Base-by-base conservation (phyloP, 257 asterid species). In the Capsicum chinense region DNA sequence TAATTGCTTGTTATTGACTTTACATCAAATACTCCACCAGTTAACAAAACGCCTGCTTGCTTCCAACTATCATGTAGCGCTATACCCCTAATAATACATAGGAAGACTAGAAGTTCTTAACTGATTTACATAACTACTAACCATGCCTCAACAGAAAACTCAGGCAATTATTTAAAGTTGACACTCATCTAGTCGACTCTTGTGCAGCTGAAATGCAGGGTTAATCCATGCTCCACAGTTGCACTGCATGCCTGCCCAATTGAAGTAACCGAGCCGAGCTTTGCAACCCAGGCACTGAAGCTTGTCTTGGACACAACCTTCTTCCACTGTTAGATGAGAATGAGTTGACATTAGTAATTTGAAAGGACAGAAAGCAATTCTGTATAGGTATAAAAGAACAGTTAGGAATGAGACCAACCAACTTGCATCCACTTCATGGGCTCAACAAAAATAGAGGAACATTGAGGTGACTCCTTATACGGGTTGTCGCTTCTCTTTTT, bases 181-280 rank as follows among this genome's bases (percentile, higher is more conserved):
- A 80, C 93, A 92, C 88, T 94, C 97, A 68, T 94, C 99, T 16
- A 95, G 21, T 42, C 99, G 95, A 71, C 90, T 93, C 83, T 93
- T 95, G 89, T 94, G 98, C 84, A 95, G 94, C 92, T 93, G 99
- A 91, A 95, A 95, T 8, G 99, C 98, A 42, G 98, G 99, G 90
- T 87, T 93, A 42, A 95, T 85, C 98, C 98, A 95, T 16, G 92
- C 86, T 83, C 98, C 98, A 83, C 99, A 95, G 54, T 84, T 95
- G 93, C 99, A 95, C 87, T 93, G 99, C 97, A 95, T 92, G 48
- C 99, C 99, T 59, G 97, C 94, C 98, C 98, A 95, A 66, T 91
- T 92, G 91, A 94, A 95, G 26, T 92, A 89, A 66, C 99, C 99
- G 80, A 95, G 81, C 58, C 97, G 91, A 10, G 97, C 92, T 86